These are phyloP conservation scores for Trichoderma reesei DNA, from an alignment of 495 filamentous ascomycete genomes.

Conservation along the genomic window DNA sequence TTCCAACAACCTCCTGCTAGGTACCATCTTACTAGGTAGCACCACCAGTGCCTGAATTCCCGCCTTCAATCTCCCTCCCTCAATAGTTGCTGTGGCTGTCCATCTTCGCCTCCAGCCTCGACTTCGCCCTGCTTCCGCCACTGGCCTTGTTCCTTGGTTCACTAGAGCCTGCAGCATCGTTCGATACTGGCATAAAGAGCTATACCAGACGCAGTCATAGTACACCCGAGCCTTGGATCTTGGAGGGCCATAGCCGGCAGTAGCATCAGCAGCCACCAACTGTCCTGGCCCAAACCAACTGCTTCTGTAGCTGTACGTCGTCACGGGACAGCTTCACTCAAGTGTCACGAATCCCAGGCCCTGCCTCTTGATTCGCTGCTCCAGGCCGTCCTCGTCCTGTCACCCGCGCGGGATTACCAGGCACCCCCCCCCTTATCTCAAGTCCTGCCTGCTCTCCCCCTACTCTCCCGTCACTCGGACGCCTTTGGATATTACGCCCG, in stretches of 20 bases:
- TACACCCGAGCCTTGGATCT: too few species aligned
- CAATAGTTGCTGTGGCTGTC: too few species aligned
- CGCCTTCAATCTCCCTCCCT: too few species aligned
- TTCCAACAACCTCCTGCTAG: too few species aligned
- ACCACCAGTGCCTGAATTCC: too few species aligned
- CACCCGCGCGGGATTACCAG: neutral
- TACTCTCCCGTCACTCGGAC: neutral
- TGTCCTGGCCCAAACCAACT: neutral
- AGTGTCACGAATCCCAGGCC: neutral
- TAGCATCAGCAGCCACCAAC: neutral
- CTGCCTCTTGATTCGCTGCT: neutral
- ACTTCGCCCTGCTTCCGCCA: too few species aligned
- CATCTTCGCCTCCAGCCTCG: too few species aligned
- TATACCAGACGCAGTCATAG: neutral
- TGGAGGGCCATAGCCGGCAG: neutral
- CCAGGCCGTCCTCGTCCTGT: neutral
- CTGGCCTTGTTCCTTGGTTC: too few species aligned
- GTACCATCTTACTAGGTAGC: too few species aligned
- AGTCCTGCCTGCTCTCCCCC: neutral
- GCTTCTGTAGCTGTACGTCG: neutral
- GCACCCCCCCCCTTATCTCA: neutral
- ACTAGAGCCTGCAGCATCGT: too few species aligned
- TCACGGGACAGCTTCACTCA: constrained; percentile 1
- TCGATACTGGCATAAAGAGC: too few species aligned
- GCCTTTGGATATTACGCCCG: neutral